Evolutionary conservation across 495 filamentous ascomycete genomes (phyloP).

Genomic region (Xylaria curta): DNA sequence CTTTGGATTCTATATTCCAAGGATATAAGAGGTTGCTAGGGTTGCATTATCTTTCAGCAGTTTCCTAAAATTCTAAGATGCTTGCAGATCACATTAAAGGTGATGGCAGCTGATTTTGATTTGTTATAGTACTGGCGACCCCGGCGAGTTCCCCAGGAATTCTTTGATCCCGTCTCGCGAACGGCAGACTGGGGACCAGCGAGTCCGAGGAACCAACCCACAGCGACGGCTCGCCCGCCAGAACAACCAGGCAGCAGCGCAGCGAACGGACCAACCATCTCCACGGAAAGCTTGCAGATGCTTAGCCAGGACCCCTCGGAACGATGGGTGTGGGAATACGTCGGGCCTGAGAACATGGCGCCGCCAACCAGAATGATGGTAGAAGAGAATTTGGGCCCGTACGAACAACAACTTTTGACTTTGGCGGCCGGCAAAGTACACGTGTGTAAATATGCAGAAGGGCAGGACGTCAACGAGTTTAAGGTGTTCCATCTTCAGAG

Average conservation of each 20-base stretch:
- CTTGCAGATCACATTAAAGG: background rate
- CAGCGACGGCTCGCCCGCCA: background rate
- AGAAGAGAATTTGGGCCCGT: constrained; percentile 59
- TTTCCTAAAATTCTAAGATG: background rate
- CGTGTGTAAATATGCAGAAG: constrained; percentile 46
- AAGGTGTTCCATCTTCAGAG: constrained; percentile 25
- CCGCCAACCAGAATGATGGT: constrained; percentile 47
- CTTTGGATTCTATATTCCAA: background rate
- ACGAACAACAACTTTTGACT: constrained; percentile 53
- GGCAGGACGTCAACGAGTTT: constrained; percentile 31
- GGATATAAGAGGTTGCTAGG: no score
- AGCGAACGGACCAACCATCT: background rate
- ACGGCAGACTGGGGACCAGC: constrained; percentile 44
- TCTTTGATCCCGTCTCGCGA: constrained; percentile 45
- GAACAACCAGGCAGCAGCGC: background rate
- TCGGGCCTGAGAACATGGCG: constrained; percentile 47
- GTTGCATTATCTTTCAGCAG: background rate
- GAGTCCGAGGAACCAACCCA: background rate
- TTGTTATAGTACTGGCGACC: constrained; percentile 45
- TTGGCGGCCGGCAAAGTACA: constrained; percentile 50
- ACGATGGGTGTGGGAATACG: constrained; percentile 52
- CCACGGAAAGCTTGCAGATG: constrained; percentile 22
- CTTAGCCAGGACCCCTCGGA: constrained; percentile 17
- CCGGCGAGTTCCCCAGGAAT: constrained; percentile 35
- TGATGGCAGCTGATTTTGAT: background rate